Evolutionary conservation across 1,139 yeast species (phyloP).

Genomic region (Pichia sp.): DNA sequence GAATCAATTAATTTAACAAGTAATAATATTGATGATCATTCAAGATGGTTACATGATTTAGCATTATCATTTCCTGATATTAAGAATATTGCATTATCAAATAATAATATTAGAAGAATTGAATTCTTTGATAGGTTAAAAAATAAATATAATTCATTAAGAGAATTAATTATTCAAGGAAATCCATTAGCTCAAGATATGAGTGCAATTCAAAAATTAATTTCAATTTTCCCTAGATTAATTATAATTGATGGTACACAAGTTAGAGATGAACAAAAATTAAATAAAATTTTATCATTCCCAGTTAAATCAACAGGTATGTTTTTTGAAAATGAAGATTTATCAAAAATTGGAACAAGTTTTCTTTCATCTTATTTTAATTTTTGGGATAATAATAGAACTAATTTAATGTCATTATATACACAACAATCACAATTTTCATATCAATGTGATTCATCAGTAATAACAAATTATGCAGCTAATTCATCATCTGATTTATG

Average conservation of each 20-base stretch:
- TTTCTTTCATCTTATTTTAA: slow-evolving; percentile 71
- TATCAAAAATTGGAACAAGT: slow-evolving; percentile 63
- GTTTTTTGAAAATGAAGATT: slow-evolving; percentile 76
- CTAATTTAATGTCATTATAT: slow-evolving; percentile 63
- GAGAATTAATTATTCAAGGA: slow-evolving; percentile 70
- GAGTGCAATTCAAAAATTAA: slow-evolving; percentile 47
- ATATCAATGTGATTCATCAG: slow-evolving; percentile 49
- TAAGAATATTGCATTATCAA: slow-evolving; percentile 70
- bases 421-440: slow-evolving; percentile 85
- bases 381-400: slow-evolving; percentile 76
- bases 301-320: slow-evolving; percentile 48
- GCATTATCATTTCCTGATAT: slow-evolving; percentile 71
- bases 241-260: slow-evolving; percentile 72
- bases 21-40: slow-evolving; percentile 61
- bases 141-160: slow-evolving; percentile 61
- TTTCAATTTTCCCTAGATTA: slow-evolving; percentile 70
- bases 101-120: slow-evolving; percentile 58
- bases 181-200: slow-evolving; percentile 52
- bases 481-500: slow-evolving; percentile 37
- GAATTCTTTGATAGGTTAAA: slow-evolving; percentile 70
- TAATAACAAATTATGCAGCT: slow-evolving; percentile 25
- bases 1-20: slow-evolving; percentile 72
- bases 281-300: slow-evolving; percentile 46
- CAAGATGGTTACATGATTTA: slow-evolving; percentile 51
- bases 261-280: slow-evolving; percentile 63